Evolutionary conservation across 2,329 filamentous ascomycete genomes (phyloP).

Genomic region (Hymenoscyphus infarciens): DNA sequence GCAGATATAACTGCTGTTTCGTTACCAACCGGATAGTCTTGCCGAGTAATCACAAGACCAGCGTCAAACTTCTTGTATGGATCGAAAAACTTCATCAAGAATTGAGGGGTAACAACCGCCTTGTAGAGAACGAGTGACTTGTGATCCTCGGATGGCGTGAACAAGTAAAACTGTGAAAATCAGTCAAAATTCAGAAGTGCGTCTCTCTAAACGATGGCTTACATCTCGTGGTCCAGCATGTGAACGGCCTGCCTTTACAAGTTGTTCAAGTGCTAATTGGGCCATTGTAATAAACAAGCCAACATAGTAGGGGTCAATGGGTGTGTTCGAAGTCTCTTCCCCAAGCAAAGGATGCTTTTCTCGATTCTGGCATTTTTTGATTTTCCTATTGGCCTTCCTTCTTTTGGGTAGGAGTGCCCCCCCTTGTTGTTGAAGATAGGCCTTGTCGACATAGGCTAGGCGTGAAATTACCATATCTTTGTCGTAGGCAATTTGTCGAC

Average conservation of each 20-base stretch:
- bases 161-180: background rate
- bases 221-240: background rate
- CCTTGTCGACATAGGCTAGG: background rate
- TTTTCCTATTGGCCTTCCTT: background rate
- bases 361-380: background rate
- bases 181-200: background rate
- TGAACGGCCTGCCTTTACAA: background rate
- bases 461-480: background rate
- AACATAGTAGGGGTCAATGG: background rate
- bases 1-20: background rate
- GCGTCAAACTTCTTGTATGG: background rate
- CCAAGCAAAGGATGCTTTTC: background rate
- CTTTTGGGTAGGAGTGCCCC: background rate
- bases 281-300: background rate
- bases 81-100: background rate
- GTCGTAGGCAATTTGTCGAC: background rate
- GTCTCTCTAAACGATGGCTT: background rate
- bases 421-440: background rate
- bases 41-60: background rate
- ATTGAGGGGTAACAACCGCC: background rate
- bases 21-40: background rate
- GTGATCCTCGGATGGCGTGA: background rate
- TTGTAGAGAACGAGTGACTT: background rate
- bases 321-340: background rate
- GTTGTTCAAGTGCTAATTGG: background rate